Evolutionary conservation across 2,329 filamentous ascomycete genomes (phyloP), one percentile per base, ranked within the genome.

Genomic region (Tolypocladium tundrense): DNA sequence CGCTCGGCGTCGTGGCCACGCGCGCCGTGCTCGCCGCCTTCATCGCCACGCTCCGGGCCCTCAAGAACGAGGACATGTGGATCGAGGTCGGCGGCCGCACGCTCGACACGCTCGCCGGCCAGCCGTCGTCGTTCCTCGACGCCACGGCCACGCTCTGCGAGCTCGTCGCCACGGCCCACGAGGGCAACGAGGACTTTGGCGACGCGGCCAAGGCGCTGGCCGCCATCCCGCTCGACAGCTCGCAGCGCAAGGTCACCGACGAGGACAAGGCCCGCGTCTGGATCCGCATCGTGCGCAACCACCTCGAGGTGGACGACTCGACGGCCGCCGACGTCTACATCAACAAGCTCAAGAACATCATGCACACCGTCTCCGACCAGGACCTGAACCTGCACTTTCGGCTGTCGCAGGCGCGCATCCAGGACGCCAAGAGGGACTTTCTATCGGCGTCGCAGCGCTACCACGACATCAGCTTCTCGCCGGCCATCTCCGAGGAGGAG

Each of bases 301-400:
- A 94, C 70, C 83, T 99, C 61, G 93, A 99, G 76, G 90, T 92
- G 53, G 93, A 96, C 70, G 92, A 97, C 74, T 88, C 90, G 10
- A 91, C 88, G 1, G 81, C 83, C 41, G 94, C 94, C 48, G 91
- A 95, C 70, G 84, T 82, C 45, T 96, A 92, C 70, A 81, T 99
- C 67, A 97, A 97, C 79, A 92, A 93, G 73, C 88, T 96, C 72
- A 97, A 97, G 76, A 93, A 94, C 69, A 81, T 97, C 64, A 91
- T 96, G 70, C 85, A 90, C 76, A 86, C 83, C 62, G 85, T 96
- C 39, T 75, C 81, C 37, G 86, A 96, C 70, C 82, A 86, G 43
- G 83, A 88, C 60, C 79, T 93, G 53, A 85, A 85, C 65, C 79
- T 97, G 55, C 87, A 93, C 73, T 99, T 97, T 75, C 85, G 90